Base-by-base conservation (phyloP, 2,329 filamentous ascomycete species). In the Stagonosporopsis rhizophila region DNA sequence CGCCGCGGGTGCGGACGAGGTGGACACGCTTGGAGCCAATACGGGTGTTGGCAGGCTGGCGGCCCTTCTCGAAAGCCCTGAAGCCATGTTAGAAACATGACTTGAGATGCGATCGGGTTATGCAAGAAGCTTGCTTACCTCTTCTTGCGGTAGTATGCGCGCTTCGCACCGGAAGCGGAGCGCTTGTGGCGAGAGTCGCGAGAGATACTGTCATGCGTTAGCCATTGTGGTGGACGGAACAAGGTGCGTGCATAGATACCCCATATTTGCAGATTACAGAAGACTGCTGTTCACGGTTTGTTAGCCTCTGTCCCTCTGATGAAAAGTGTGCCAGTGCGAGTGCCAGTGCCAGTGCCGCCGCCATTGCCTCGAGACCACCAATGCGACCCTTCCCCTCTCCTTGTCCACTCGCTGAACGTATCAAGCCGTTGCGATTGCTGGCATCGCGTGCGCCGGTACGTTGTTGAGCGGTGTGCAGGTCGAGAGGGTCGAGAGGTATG, bases 21-120 rank as follows among this genome's bases (percentile, higher is more conserved):
- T 96, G 92, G 83, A 97, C 89, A 81, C 92, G 89, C 90, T 96
- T 96, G 80, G 89, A 79, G 77, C 96, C 95, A 83, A 99, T 98
- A 90, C 94, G 91, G 85, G 95, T 99, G 89, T 95, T 96, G 87
- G 95, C 92, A 81, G 94, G 91, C 88, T 99, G 95, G 82, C 95
- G 94, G 82, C 95, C 95, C 83, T 93, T 92, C 89, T 99, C 96
- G 91, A 99, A 99, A 87, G 93, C 96, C 94, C 95, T 99, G 92
- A 87, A 85, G 76, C 75, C 79, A 77, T 80, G 78, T 84, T 79
- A 82, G 77, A 56, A 56, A 75, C 71, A 75, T 75, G 89, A 90
- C 84, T 86, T 81, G 90, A 89, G 90, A 73, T 72, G 77, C 79
- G 74, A 77, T 82, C 80, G 81, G 81, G 71, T 83, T 82, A 82